Evolutionary conservation across 2,329 filamentous ascomycete species (phyloP).

Genomic region (Scytalidium lignicola): DNA sequence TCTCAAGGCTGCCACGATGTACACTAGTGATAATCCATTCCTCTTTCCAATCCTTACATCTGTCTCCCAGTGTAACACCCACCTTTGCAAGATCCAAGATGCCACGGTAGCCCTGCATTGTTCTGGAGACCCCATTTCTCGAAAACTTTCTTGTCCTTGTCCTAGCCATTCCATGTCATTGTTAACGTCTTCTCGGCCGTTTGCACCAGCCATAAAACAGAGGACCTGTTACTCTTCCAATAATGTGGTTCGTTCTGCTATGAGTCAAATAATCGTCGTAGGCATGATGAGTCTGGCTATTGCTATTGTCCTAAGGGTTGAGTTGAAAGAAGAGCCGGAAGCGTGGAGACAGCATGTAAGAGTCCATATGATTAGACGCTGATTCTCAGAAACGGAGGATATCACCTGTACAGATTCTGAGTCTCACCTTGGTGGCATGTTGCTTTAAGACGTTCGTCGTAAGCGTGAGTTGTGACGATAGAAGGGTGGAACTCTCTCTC

Average conservation of each 20-base stretch:
- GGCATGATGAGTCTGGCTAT: conserved; percentile 81
- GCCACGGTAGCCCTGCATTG: conserved; percentile 53
- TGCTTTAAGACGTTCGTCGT: conserved; percentile 82
- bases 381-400: conserved; percentile 83
- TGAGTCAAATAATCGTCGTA: conserved; percentile 78
- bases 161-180: conserved; percentile 86
- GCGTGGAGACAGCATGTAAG: conserved; percentile 73
- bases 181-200: conserved; percentile 96
- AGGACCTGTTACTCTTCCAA: conserved; percentile 82
- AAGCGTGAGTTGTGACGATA: conserved; percentile 79
- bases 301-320: conserved; percentile 75
- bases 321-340: conserved; percentile 72
- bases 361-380: conserved; percentile 76
- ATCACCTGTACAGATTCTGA: conserved; percentile 86
- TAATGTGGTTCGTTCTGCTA: conserved; percentile 79
- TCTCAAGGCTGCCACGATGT: not conserved
- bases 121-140: conserved; percentile 72
- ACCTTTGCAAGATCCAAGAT: conserved; percentile 11
- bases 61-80: conserved; percentile 9
- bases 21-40: conserved; percentile 15
- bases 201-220: conserved; percentile 87
- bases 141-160: conserved; percentile 82
- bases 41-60: conserved; percentile 6
- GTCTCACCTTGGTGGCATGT: conserved; percentile 78
- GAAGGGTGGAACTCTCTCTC: conserved; percentile 83